Evolutionary conservation across 1,284 basidiomycete species (phyloP), one percentile per base, ranked within the genome.

Genomic region (Ganoderma resinaceum): DNA sequence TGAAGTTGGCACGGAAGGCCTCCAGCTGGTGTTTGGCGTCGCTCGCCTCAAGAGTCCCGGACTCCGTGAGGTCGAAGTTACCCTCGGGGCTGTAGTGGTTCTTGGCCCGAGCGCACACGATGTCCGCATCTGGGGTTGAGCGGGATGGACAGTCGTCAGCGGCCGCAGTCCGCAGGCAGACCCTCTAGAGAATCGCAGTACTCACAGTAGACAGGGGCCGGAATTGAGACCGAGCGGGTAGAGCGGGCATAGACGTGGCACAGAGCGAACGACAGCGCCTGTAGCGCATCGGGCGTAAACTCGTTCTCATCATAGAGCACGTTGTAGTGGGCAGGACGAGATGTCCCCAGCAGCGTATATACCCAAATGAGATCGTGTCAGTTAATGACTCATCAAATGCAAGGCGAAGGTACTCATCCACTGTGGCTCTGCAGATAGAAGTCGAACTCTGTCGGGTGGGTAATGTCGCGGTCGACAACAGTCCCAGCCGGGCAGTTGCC

Each of bases 191-290:
- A n/a, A 40, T 14, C 2, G n/a, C 23, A 60, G n/a, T 23, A 71
- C 91, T 77, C 73, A 94, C 93, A 95, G 74, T 94, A 95, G 0
- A 94, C 92, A 0, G 93, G 94, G 0, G 93, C 93, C 0, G 93
- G 92, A 65, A 95, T 93, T 0, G 93, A 94, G 0, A 95, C 94
- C 0, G 92, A 93, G 52, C 94, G 88, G 0, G 94, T 95, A 16
- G 91, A 89, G 2, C 94, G 86, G 0, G 92, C 92, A 75, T 95
- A 95, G 12, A 94, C 90, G 72, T 94, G 93, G 75, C 92, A 94
- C 0, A 95, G 80, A 1, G 91, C 88, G 72, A 92, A 95, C 0
- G 92, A 90, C 2, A 95, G 78, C 2, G 87, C 84, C 71, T 94
- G 92, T 12, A 94, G 76, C 53, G 85, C 83, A 75, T 93, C 91